Conservation (phyloP, 148 eudicot genomes). For the Camellia granthamiana region DNA sequence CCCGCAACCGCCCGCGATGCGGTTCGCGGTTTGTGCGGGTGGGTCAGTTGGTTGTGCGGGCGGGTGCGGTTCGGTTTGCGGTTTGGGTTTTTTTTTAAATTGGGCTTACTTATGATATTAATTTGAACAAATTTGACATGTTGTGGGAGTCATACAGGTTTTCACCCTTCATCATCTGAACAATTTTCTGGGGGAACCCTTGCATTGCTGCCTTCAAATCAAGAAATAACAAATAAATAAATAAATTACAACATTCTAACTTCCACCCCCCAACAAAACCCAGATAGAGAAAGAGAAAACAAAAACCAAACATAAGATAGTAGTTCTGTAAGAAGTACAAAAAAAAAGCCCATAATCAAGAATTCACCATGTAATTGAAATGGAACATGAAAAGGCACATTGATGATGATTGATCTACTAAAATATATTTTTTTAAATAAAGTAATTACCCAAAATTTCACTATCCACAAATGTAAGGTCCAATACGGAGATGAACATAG, state of each 20-base stretch:
- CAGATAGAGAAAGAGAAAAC: not conserved
- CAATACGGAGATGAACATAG: conserved; percentile 76
- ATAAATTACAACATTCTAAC: not conserved
- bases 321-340: not conserved
- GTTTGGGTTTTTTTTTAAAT: too few species aligned
- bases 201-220: conserved; percentile 77
- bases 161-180: conserved; percentile 77
- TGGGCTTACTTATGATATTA: too few species aligned
- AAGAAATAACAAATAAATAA: not conserved
- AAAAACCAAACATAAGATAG: not conserved
- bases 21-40: too few species aligned
- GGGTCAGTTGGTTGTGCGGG: too few species aligned
- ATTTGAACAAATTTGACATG: too few species aligned
- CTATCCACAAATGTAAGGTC: conserved; percentile 94
- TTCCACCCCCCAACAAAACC: not conserved
- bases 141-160: conserved; percentile 76
- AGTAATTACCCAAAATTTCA: conserved; percentile 90
- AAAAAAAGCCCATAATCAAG: not conserved
- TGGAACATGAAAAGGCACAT: too few species aligned
- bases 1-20: too few species aligned
- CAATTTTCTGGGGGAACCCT: conserved; percentile 81
- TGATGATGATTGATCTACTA: too few species aligned
- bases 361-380: too few species aligned
- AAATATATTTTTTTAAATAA: too few species aligned
- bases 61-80: too few species aligned